Conservation (phyloP, 2,329 filamentous ascomycete species). For the Hypoxylon sp. region DNA sequence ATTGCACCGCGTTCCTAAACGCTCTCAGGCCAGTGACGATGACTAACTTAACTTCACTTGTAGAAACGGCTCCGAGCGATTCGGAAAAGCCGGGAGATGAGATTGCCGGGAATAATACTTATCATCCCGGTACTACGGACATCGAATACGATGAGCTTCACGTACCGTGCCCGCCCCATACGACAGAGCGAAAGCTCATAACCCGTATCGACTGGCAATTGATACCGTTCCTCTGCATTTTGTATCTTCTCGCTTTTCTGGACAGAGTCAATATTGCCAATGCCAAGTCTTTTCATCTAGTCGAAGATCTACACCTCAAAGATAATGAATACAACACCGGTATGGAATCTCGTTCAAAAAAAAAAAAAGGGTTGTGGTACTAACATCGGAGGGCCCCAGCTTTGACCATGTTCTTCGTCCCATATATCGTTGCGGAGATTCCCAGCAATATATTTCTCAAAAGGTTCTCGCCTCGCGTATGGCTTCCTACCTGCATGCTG, state of each 20-base stretch:
- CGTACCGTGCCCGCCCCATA: conserved; percentile 66
- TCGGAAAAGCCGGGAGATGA: conserved; percentile 47
- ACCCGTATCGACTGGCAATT: conserved; percentile 79
- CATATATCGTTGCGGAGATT: conserved; percentile 81
- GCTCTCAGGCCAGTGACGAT: conserved; percentile 4
- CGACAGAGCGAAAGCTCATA: conserved; percentile 76
- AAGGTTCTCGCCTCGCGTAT: conserved; percentile 58
- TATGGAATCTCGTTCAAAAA: conserved; percentile 32
- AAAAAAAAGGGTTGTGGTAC: not conserved
- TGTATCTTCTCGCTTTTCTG: conserved; percentile 61
- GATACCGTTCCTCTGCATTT: conserved; percentile 79
- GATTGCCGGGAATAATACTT: conserved; percentile 48
- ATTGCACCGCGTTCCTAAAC: conserved; percentile 11
- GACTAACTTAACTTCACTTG: conserved; percentile 34
- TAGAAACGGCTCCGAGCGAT: conserved; percentile 46
- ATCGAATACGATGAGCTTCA: conserved; percentile 53
- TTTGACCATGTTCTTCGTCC: conserved; percentile 85
- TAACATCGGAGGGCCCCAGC: conserved; percentile 52
- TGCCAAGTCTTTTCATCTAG: conserved; percentile 77
- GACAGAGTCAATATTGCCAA: conserved; percentile 86
- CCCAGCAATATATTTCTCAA: conserved; percentile 82
- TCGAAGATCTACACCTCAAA: conserved; percentile 72
- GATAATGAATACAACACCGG: conserved; percentile 78
- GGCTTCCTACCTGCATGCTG: conserved; percentile 86
- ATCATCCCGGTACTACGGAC: conserved; percentile 50